These are phyloP conservation scores for Colletotrichum musae DNA, from an alignment of 2,329 filamentous ascomycete genomes.

Conservation along the genomic window DNA sequence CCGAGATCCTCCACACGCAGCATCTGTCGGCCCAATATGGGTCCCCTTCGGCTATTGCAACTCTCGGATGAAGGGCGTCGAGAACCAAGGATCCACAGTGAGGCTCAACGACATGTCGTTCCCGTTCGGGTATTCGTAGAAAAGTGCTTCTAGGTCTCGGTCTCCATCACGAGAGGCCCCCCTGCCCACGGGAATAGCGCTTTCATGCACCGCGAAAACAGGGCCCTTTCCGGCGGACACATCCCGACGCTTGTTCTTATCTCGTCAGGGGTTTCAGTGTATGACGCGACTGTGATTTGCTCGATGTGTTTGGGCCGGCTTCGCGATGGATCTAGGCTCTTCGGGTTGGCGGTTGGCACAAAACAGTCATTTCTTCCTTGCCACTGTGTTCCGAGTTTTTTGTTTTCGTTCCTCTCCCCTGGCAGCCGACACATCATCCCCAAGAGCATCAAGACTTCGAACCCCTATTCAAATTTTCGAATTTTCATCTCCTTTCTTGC, in stretches of 20 bases:
- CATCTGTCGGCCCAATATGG: conserved; percentile 32
- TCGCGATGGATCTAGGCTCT: conserved; percentile 3
- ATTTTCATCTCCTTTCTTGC: neutral
- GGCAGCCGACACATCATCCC: conserved; percentile 11
- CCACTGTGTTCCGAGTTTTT: conserved; percentile 17
- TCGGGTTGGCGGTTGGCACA: conserved; percentile 4
- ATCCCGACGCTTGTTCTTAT: conserved; percentile 26
- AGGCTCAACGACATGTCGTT: conserved; percentile 35
- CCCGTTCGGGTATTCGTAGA: conserved; percentile 24
- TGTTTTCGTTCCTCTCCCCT: neutral
- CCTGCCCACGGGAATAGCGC: conserved; percentile 24
- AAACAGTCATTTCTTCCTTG: conserved; percentile 20
- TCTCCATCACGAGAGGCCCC: conserved; percentile 8
- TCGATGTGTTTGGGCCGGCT: conserved; percentile 14
- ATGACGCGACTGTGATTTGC: conserved; percentile 31
- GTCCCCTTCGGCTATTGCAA: conserved; percentile 34
- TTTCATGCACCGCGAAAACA: conserved; percentile 18
- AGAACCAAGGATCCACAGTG: conserved; percentile 33
- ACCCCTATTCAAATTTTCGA: neutral
- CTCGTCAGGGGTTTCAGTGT: conserved; percentile 21
- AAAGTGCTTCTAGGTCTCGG: neutral
- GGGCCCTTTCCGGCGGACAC: conserved; percentile 22
- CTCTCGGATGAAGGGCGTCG: conserved; percentile 39
- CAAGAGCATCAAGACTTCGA: neutral
- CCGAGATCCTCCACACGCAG: conserved; percentile 31